phyloP scores from a whole-genome alignment of 768 basidiomycete species.

The Suillus plorans region DNA sequence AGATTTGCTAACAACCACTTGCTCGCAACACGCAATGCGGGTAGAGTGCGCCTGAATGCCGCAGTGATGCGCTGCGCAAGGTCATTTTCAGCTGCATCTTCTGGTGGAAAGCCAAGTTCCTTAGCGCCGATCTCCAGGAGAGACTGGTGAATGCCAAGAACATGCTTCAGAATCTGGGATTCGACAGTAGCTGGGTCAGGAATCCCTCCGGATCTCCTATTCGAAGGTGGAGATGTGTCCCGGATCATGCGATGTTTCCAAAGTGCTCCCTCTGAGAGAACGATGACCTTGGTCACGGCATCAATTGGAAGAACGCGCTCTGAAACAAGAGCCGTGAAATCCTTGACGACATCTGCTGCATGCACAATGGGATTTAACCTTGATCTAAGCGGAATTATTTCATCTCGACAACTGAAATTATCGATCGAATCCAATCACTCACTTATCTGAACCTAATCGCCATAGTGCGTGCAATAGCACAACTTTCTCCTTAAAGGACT shows the following conservation, averaged over 20 bases:
- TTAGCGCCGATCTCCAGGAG: constrained; percentile 65
- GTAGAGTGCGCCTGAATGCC: constrained; percentile 79
- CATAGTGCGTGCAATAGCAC: constrained; percentile 78
- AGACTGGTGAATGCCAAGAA: constrained; percentile 61
- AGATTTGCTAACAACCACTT: constrained; percentile 87
- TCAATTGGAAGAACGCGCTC: constrained; percentile 74
- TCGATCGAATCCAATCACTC: constrained; percentile 21
- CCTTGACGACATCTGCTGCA: constrained; percentile 46
- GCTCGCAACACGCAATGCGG: constrained; percentile 81
- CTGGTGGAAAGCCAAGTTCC: constrained; percentile 56
- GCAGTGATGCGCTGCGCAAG: constrained; percentile 85
- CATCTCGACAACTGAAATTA: constrained; percentile 4
- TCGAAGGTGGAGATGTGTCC: constrained; percentile 34
- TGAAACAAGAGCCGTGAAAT: constrained; percentile 61
- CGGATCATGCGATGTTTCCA: constrained; percentile 84
- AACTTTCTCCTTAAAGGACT: constrained; percentile 69
- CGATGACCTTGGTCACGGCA: constrained; percentile 69
- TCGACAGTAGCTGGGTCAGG: constrained; percentile 46
- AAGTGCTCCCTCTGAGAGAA: constrained; percentile 76
- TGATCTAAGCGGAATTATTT: constrained; percentile 11
- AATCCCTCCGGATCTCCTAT: constrained; percentile 24
- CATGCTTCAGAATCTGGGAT: constrained; percentile 62
- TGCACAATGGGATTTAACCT: constrained; percentile 51
- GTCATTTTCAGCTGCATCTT: constrained; percentile 55
- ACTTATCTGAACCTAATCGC: constrained; percentile 59